Base-by-base conservation (phyloP, 208 protist species). In the Herpetomonas tarakana region DNA sequence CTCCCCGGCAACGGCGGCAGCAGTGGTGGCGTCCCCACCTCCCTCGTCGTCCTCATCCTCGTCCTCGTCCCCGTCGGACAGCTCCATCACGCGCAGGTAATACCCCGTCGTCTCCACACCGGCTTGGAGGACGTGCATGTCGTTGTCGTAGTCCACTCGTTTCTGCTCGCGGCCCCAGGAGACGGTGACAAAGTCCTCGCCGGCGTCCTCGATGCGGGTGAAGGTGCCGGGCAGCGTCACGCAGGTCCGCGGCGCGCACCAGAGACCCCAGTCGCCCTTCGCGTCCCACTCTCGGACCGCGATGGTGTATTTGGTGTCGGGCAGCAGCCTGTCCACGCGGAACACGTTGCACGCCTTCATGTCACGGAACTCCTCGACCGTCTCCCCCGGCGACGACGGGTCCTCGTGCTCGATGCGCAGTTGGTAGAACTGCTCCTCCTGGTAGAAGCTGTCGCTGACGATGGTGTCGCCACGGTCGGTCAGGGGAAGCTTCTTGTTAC, bases 241-340 rank as follows among this genome's bases (percentile, higher is more conserved):
- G 50, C 92, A 97, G 29, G 74, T 86, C 39, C 81, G 83, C 11
- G 86, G 62, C 19, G 78, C 65, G 57, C 83, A 90, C 92, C 92
- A 97, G 19, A 93, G 65, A 3, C 92, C 92, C 89, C 92, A 97
- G 46, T 91, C 86, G 3, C 87, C 87, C 57, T 92, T 85, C 22
- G 79, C 63, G 62, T 95, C 89, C 84, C 83, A 94, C 72, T 95
- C 92, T n/a, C 92, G 77, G 24, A 97, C 83, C 2, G 81, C 74
- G 55, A 97, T 80, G 22, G 82, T 89, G 65, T 94, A 97, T 71
- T 94, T 94, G 28, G 81, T 92, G 65, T 97, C 92, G 14, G 83
- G 74, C 45, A 78, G 60, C 27, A 97, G 65, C 2, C 77, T 71
- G 46, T 85, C 82, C 21, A 97, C 66, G 50, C 92, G 83, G 61